Evolutionary conservation across 345 rosid species (phyloP).

Genomic region (Fremontodendron californicum): DNA sequence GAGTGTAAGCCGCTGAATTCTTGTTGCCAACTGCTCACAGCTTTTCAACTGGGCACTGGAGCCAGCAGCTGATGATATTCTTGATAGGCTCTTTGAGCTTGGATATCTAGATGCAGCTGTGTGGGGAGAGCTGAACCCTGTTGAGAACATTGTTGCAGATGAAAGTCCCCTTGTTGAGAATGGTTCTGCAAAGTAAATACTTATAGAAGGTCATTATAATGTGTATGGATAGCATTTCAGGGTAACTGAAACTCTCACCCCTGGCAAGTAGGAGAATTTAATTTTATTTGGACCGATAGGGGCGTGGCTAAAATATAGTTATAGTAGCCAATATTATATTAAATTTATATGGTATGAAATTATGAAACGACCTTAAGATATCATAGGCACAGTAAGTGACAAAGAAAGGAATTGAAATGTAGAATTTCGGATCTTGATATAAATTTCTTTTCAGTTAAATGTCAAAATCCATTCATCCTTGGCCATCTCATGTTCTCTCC

Average conservation of each 20-base stretch:
- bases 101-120: slow-evolving; percentile 80
- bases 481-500: not conserved
- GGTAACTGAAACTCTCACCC: not conserved
- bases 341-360: not conserved
- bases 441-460: not conserved
- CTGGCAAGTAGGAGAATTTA: not conserved
- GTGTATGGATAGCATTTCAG: not conserved
- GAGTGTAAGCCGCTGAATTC: not conserved
- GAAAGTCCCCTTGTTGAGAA: slow-evolving; percentile 23
- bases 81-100: slow-evolving; percentile 68
- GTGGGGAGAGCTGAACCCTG: slow-evolving; percentile 74
- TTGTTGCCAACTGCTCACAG: slow-evolving; percentile 32
- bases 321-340: not conserved
- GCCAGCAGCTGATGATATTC: slow-evolving; percentile 75
- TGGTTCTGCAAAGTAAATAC: slow-evolving; percentile 16
- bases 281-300: not conserved
- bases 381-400: not conserved
- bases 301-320: slow-evolving; percentile 2
- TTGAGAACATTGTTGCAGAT: slow-evolving; percentile 43
- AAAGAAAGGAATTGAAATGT: not conserved
- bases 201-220: not conserved
- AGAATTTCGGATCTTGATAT: not conserved
- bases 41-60: slow-evolving; percentile 90
- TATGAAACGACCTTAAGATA: not conserved
- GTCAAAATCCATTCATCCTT: slow-evolving; percentile 2